Conservation (phyloP, 2,329 filamentous ascomycete species). For the Ophiostoma tasmaniense region DNA sequence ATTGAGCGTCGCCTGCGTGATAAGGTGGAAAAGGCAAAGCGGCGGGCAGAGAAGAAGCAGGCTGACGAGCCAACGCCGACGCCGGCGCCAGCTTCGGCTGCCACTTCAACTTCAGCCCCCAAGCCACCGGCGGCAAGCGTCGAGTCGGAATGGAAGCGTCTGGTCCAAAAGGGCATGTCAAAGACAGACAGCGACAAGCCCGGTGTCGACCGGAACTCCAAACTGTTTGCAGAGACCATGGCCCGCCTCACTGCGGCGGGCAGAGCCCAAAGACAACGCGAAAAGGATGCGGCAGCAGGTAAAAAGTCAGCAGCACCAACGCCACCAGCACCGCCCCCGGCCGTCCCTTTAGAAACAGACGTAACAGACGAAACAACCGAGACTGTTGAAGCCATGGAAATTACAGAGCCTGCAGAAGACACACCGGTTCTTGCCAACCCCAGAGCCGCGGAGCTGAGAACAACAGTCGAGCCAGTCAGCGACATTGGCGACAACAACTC, state of each 20-base stretch:
- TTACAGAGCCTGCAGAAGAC: background rate
- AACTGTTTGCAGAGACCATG: constrained; percentile 20
- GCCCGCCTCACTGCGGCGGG: constrained; percentile 17
- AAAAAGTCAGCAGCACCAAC: background rate
- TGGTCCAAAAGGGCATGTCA: constrained; percentile 13
- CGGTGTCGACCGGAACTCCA: constrained; percentile 8
- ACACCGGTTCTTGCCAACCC: background rate
- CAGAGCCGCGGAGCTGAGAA: background rate
- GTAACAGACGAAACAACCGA: too few relatives aligned
- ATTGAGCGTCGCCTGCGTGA: constrained; percentile 37
- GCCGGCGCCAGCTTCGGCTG: background rate
- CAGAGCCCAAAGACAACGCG: constrained; percentile 15
- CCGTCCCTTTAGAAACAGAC: background rate
- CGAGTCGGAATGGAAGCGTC: constrained; percentile 16
- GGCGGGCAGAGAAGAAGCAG: constrained; percentile 17
- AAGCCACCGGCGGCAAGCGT: background rate
- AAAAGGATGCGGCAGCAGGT: background rate
- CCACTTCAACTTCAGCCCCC: background rate
- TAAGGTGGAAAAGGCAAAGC: constrained; percentile 29
- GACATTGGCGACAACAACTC: background rate
- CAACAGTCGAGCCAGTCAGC: constrained; percentile 9
- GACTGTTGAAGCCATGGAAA: too few relatives aligned
- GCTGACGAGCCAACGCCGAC: constrained; percentile 25
- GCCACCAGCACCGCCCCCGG: background rate
- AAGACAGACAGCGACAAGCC: background rate